Conservation (phyloP, 257 asterid genomes). For the Fraxinus pennsylvanica region DNA sequence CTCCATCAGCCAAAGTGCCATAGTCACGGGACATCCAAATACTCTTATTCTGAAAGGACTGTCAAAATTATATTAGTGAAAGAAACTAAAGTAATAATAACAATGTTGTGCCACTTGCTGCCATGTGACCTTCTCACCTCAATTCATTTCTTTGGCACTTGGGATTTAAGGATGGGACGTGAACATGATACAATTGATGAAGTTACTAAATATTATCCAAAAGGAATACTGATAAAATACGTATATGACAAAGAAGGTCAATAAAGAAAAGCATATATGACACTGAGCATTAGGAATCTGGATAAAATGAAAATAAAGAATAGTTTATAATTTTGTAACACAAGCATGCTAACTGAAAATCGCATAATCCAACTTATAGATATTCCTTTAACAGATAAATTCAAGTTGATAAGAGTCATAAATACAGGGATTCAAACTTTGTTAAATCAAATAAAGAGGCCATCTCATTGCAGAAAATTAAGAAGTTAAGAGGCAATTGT, state of each 20-base stretch:
- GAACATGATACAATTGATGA: constrained; percentile 5
- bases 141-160: neutral
- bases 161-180: constrained; percentile 18
- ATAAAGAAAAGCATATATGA: neutral
- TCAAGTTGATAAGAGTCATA: neutral
- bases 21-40: constrained; percentile 45
- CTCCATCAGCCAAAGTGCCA: constrained; percentile 47
- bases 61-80: constrained; percentile 28
- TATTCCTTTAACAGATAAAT: neutral
- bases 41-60: constrained; percentile 53
- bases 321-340: neutral
- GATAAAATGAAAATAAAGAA: neutral
- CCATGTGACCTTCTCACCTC: constrained; percentile 4
- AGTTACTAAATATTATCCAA: neutral
- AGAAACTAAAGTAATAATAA: neutral
- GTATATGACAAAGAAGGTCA: neutral
- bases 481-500: neutral
- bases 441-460: neutral
- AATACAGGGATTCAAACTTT: neutral
- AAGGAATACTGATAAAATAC: neutral
- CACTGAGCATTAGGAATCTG: neutral
- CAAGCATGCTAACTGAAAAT: neutral
- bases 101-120: neutral
- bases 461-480: neutral
- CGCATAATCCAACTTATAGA: neutral